Percentiles rank a stretch among this genome's conserved stretches.
Conservation (phyloP, 306 rosid species). For the Malus asiatica region DNA sequence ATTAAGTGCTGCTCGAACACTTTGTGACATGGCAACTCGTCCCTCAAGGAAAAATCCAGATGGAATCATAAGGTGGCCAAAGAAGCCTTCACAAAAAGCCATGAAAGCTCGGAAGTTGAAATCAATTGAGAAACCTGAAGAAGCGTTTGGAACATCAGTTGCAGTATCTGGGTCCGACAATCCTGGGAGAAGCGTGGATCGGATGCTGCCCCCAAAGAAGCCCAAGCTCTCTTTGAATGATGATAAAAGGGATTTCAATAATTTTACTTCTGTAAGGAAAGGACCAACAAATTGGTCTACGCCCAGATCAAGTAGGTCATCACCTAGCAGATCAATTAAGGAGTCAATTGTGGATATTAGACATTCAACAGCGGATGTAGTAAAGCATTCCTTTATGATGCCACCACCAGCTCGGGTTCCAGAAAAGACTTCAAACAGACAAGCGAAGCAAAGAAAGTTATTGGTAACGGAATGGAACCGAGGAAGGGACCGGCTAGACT, state of each 20-base stretch:
- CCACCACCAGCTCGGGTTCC: conserved; percentile 62
- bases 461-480: conserved; percentile 68
- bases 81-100: conserved; percentile 69
- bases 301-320: conserved; percentile 78
- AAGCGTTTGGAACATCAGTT: conserved; percentile 24
- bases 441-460: conserved; percentile 51
- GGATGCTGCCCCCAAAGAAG: conserved; percentile 52
- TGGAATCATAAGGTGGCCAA: conserved; percentile 64
- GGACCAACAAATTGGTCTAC: conserved; percentile 57
- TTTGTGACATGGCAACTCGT: conserved; percentile 53
- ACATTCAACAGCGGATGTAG: conserved; percentile 32
- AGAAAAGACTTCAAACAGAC: conserved; percentile 44
- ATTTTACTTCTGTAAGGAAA: conserved; percentile 35
- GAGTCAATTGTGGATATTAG: conserved; percentile 41
- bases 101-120: conserved; percentile 61
- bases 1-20: conserved; percentile 66
- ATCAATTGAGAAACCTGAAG: conserved; percentile 49
- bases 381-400: conserved; percentile 62
- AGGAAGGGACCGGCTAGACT: conserved; percentile 53
- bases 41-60: conserved; percentile 38
- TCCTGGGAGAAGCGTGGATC: conserved; percentile 39
- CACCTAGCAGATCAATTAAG: conserved; percentile 47
- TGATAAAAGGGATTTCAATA: conserved; percentile 35
- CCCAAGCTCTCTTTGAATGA: conserved; percentile 50
- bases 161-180: conserved; percentile 33